Evolutionary conservation across 2,329 filamentous ascomycete species (phyloP), one percentile per base, ranked within the genome.

Genomic region (Triangularia setosa): DNA sequence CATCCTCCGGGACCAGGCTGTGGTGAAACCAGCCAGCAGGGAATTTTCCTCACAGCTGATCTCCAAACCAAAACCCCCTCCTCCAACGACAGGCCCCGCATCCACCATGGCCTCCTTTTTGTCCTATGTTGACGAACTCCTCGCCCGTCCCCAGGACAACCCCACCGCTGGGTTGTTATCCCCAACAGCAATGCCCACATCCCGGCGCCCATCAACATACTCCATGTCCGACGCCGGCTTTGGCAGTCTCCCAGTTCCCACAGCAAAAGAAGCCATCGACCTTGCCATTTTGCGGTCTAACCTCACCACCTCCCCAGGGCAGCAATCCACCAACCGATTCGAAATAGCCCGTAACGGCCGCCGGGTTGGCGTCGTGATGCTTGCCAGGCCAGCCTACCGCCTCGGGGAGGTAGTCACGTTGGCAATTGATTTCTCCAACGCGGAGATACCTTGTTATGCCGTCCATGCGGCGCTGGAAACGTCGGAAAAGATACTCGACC

Each of bases 311-410:
- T 83, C 86, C 54, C 40, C 40, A 11, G 84, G 86, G n/a, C 87
- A 89, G 35, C 89, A 92, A 71, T 93, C 91, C 73, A 86, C 90
- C n/a, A 97, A 97, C 72, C 88, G 93, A 44, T 99, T 98, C 75
- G 93, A 97, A 74, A 98, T 99, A 74, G 90, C 94, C 12, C 90
- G 94, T 14, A 93, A 93, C 72, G 93, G 93, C n/a, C 88, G 89
- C 63, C 89, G 89, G n/a, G 93, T 99, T 12, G 94, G 91, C 2
- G 92, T 96, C 5, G 87, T 99, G 62, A 93, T 93, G 78, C 84
- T 99, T 30, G 90, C 93, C 4, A 88, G 95, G 9, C 92, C 95
- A 0, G 88, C 93, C 0, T 97, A 96, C 79, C 86, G 93, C 54
- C 82, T 99, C 0, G 95, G 95, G 64, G 95, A 99, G 76, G 88